Conservation (phyloP, 2,329 filamentous ascomycete genomes). For the Cryphonectria radicalis region DNA sequence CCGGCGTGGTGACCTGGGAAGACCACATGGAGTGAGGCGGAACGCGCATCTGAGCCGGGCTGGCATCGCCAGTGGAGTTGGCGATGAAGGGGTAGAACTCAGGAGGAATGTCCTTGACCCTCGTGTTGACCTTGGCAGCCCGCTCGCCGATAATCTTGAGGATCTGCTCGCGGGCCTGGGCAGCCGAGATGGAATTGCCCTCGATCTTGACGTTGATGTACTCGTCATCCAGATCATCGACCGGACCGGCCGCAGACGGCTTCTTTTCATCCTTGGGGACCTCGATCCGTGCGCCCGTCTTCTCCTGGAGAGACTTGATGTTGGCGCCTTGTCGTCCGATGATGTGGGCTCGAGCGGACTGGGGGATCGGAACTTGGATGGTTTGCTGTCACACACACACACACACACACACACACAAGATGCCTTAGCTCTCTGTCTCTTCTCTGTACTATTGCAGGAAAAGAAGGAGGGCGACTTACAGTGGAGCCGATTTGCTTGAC, state of each 20-base stretch:
- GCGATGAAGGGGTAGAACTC: slow-evolving; percentile 97
- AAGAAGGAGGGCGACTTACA: slow-evolving; percentile 52
- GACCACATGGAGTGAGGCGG: slow-evolving; percentile 80
- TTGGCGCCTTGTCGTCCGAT: slow-evolving; percentile 90
- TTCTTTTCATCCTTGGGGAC: slow-evolving; percentile 79
- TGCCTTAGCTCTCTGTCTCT: background rate
- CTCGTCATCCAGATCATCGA: slow-evolving; percentile 77
- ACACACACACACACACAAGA: background rate
- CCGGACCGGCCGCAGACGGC: slow-evolving; percentile 49
- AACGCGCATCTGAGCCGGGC: slow-evolving; percentile 80
- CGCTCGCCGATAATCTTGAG: slow-evolving; percentile 86
- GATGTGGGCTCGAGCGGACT: slow-evolving; percentile 83
- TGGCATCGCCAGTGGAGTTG: slow-evolving; percentile 74
- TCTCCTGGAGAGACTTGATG: slow-evolving; percentile 87
- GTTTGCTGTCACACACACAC: slow-evolving; percentile 43
- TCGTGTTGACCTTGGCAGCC: slow-evolving; percentile 78
- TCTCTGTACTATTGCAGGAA: background rate
- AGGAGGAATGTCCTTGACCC: slow-evolving; percentile 80
- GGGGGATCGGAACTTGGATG: slow-evolving; percentile 80
- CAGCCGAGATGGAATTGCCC: slow-evolving; percentile 86
- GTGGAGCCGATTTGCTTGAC: slow-evolving; percentile 86
- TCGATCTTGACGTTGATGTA: slow-evolving; percentile 87
- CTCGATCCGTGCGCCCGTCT: slow-evolving; percentile 87
- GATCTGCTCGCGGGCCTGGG: slow-evolving; percentile 82
- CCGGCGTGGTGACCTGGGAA: slow-evolving; percentile 68